Conservation (phyloP, 225 moss, liverwort and hornwort genomes). For the Pleurozium schreberi region DNA sequence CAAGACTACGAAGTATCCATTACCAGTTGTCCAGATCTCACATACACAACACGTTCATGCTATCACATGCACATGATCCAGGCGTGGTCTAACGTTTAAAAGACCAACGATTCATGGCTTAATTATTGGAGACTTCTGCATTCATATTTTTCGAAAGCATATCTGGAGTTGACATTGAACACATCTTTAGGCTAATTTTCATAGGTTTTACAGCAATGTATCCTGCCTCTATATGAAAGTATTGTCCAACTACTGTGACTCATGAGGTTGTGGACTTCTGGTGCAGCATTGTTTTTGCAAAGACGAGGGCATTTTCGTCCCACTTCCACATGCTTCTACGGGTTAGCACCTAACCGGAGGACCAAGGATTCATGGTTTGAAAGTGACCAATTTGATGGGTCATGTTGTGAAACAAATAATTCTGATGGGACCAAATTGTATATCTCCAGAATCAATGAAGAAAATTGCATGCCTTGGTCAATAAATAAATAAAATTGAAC, state of each 20-base stretch:
- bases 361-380: background rate
- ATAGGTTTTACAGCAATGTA: background rate
- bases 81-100: background rate
- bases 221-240: background rate
- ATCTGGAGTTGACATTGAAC: background rate
- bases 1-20: conserved; percentile 7
- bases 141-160: background rate
- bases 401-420: background rate
- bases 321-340: conserved; percentile 85
- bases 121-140: background rate
- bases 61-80: background rate
- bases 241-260: background rate
- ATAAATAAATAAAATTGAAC: too few relatives aligned
- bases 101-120: background rate
- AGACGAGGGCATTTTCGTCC: conserved; percentile 72
- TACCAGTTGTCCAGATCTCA: background rate
- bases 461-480: background rate
- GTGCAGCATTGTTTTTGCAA: conserved; percentile 82
- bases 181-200: background rate
- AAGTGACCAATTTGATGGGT: background rate
- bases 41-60: background rate
- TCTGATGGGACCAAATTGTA: background rate
- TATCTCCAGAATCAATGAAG: background rate
- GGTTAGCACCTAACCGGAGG: conserved; percentile 20
- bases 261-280: conserved; percentile 3